phyloP scores from a whole-genome alignment of 2,329 filamentous ascomycete species.

The Fusarium sp. region DNA sequence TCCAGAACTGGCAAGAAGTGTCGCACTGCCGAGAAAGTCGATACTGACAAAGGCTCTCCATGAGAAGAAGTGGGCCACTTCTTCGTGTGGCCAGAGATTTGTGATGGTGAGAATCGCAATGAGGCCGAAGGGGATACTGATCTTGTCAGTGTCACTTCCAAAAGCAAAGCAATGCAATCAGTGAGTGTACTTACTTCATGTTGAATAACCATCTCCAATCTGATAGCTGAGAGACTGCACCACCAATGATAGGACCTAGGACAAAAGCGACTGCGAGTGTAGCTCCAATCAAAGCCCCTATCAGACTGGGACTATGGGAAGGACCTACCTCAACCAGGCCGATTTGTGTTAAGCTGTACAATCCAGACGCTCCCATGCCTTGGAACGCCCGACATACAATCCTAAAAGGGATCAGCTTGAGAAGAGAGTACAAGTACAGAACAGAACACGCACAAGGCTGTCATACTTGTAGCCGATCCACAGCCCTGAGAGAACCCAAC shows the following conservation, averaged over 20 bases:
- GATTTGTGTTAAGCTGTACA: constrained; percentile 71
- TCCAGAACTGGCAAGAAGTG: constrained; percentile 64
- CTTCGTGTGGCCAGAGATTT: constrained; percentile 59
- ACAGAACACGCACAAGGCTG: constrained; percentile 58
- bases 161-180: neutral
- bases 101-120: constrained; percentile 60
- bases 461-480: constrained; percentile 62
- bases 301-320: constrained; percentile 62
- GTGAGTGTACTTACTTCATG: constrained; percentile 63
- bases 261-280: constrained; percentile 69
- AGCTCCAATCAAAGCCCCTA: constrained; percentile 66
- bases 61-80: constrained; percentile 53
- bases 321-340: constrained; percentile 68
- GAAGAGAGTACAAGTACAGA: constrained; percentile 6
- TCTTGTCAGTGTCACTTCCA: constrained; percentile 15
- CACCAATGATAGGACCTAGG: constrained; percentile 69
- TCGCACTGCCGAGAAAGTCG: constrained; percentile 64
- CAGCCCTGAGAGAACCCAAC: constrained; percentile 67
- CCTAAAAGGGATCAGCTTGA: constrained; percentile 51
- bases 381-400: constrained; percentile 70
- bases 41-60: constrained; percentile 60
- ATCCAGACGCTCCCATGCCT: constrained; percentile 70
- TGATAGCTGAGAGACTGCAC: constrained; percentile 64
- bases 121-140: constrained; percentile 63
- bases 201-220: constrained; percentile 72